Evolutionary conservation across 495 filamentous ascomycete genomes (phyloP), one percentile per base, ranked within the genome.

Genomic region (Platismatia glauca): DNA sequence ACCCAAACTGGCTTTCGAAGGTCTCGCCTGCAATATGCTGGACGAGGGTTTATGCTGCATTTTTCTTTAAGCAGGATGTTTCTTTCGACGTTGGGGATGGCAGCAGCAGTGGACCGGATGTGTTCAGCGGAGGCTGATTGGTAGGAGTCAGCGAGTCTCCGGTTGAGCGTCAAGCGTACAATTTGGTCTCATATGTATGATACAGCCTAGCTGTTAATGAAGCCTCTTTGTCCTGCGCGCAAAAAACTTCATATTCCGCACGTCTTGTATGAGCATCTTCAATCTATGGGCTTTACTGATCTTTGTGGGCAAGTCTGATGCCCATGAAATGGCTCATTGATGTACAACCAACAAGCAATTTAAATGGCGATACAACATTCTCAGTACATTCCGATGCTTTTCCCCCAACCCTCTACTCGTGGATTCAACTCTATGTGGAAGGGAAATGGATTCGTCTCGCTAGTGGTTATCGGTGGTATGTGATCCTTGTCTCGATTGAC

Each of bases 401-500:
- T 84, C 22, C 88, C 87, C 90, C 91, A 95, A 44, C 86, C 81
- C 66, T 90, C 88, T 22, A 79, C 78, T 52, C 88, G 85, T 20
- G 89, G 89, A 65, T 93, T 91, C 39, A 97, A 81, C 29, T 89
- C 79, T 70, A 98, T 95, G 64, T 89, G 84, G 72, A 96, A 97
- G 6, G 94, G 93, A 71, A 98, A 98, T 0, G 95, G 92, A 70
- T 97, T 97, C 55, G 85, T 78, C 37, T 96, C 91, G 68, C 84
- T 92, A 11, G 89, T 93, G 31, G 91, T 97, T 62, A 98, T 97
- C 55, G 94, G 95, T 35, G 94, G 94, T 69, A 98, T 96, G 75
- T 98, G 94, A 70, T 96, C 90, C 72, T 95, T 96, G 68, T 96
- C 88, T 16, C 80, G 74, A 73, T 95, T 95, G 64, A 89, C 94